These are phyloP conservation scores for Zychaea mexicana DNA, from an alignment of 371 early-diverging fungal species.

Conservation along the genomic window DNA sequence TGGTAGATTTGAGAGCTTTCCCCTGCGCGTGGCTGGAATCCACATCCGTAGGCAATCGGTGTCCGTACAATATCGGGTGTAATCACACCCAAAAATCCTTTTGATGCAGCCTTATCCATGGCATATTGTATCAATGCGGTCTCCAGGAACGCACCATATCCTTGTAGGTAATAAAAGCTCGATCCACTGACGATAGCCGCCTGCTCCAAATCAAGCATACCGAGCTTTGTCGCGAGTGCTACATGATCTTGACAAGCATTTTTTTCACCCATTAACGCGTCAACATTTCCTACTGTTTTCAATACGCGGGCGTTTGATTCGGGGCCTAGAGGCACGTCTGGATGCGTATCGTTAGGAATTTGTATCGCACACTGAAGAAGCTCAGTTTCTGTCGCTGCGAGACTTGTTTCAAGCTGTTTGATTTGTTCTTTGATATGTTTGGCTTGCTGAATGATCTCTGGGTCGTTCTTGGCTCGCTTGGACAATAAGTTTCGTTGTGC, in stretches of 20 bases:
- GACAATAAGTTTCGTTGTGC: conserved; percentile 53
- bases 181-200: conserved; percentile 83
- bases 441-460: conserved; percentile 12
- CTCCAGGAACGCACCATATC: conserved; percentile 85
- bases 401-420: conserved; percentile 36
- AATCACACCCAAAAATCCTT: conserved; percentile 81
- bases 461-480: conserved; percentile 14
- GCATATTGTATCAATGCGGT: conserved; percentile 88
- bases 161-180: conserved; percentile 86
- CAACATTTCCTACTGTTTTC: too few relatives aligned
- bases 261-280: conserved; percentile 32
- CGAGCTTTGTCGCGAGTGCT: conserved; percentile 59
- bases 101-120: conserved; percentile 65
- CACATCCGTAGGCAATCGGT: conserved; percentile 85
- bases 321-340: conserved; percentile 65
- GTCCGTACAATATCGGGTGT: conserved; percentile 88
- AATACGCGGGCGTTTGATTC: conserved; percentile 60
- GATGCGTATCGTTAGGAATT: conserved; percentile 77
- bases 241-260: conserved; percentile 67
- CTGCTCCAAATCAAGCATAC: conserved; percentile 81
- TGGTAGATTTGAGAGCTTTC: conserved; percentile 88
- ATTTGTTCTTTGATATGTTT: conserved; percentile 25
- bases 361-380: conserved; percentile 59
- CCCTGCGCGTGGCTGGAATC: conserved; percentile 82
- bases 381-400: conserved; percentile 35